phyloP scores from a whole-genome alignment of 2,329 filamentous ascomycete species.

The Geosmithia flava region DNA sequence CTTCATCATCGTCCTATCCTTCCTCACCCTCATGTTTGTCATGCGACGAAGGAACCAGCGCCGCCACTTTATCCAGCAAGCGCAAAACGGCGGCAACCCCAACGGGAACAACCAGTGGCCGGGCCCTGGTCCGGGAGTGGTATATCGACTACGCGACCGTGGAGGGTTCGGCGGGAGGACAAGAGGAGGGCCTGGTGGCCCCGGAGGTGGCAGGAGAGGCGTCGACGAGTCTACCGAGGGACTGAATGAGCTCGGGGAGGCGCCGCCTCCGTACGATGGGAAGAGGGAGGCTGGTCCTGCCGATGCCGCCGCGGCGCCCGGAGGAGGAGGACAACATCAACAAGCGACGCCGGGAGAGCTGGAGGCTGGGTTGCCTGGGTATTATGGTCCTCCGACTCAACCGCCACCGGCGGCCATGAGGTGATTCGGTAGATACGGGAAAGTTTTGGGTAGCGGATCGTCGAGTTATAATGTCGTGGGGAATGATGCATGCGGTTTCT shows the following conservation, averaged over 20 bases:
- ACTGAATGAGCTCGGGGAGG: conserved; percentile 50
- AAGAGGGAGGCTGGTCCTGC: conserved; percentile 12
- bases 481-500: neutral
- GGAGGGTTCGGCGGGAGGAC: conserved; percentile 7
- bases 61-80: conserved; percentile 2
- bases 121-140: neutral
- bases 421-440: neutral
- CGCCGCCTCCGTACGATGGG: conserved; percentile 47
- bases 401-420: conserved; percentile 11
- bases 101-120: neutral
- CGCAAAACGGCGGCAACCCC: neutral
- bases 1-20: conserved; percentile 27
- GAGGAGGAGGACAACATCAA: neutral
- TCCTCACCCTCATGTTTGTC: conserved; percentile 26
- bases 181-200: conserved; percentile 2
- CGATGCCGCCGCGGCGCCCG: conserved; percentile 1
- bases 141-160: neutral
- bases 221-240: conserved; percentile 29
- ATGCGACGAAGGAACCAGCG: conserved; percentile 24
- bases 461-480: neutral
- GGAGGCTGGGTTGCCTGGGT: conserved; percentile 7
- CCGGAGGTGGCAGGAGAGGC: conserved; percentile 1
- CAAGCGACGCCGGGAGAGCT: conserved; percentile 10
- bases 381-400: conserved; percentile 15
- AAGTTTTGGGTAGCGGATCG: neutral